These are phyloP conservation scores for Pseudocercospora fijiensis DNA, from an alignment of 2,329 filamentous ascomycete species.

Conservation along the genomic window DNA sequence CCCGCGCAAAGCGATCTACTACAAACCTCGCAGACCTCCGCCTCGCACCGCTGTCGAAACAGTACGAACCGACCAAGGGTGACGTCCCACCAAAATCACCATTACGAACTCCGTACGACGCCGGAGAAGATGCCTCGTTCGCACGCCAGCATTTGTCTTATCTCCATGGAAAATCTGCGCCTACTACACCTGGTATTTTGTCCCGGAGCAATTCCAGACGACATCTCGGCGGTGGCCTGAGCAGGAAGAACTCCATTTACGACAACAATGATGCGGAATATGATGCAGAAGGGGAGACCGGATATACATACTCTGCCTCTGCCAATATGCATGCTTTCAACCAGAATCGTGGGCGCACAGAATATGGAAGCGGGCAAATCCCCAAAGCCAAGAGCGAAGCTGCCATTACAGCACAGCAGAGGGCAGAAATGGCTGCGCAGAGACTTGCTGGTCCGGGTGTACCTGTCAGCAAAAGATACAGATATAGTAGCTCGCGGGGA, in stretches of 20 bases:
- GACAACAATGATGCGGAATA: slow-evolving; percentile 25
- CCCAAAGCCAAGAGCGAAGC: slow-evolving; percentile 51
- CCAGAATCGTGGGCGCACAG: slow-evolving; percentile 15
- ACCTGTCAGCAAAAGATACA: slow-evolving; percentile 21
- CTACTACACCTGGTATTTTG: slow-evolving; percentile 51
- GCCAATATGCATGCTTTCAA: not conserved
- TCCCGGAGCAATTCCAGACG: slow-evolving; percentile 44
- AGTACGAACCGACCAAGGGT: slow-evolving; percentile 39
- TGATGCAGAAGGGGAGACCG: slow-evolving; percentile 16
- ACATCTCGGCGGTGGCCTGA: slow-evolving; percentile 36
- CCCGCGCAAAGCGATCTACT: slow-evolving; percentile 53
- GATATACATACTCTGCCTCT: slow-evolving; percentile 22
- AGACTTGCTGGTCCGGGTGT: slow-evolving; percentile 25
- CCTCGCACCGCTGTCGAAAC: slow-evolving; percentile 57
- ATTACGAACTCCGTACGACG: slow-evolving; percentile 24
- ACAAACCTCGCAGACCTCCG: slow-evolving; percentile 61
- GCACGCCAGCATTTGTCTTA: slow-evolving; percentile 45
- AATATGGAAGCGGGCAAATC: slow-evolving; percentile 34
- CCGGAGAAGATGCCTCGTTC: slow-evolving; percentile 29
- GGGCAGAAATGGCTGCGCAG: slow-evolving; percentile 8
- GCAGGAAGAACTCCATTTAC: slow-evolving; percentile 34
- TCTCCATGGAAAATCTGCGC: slow-evolving; percentile 50
- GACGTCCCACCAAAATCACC: slow-evolving; percentile 35
- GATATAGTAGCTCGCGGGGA: slow-evolving; percentile 8
- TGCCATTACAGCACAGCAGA: slow-evolving; percentile 39